phyloP scores from a whole-genome alignment of 1,284 basidiomycete species.

The Ceratobasidium sp. region DNA sequence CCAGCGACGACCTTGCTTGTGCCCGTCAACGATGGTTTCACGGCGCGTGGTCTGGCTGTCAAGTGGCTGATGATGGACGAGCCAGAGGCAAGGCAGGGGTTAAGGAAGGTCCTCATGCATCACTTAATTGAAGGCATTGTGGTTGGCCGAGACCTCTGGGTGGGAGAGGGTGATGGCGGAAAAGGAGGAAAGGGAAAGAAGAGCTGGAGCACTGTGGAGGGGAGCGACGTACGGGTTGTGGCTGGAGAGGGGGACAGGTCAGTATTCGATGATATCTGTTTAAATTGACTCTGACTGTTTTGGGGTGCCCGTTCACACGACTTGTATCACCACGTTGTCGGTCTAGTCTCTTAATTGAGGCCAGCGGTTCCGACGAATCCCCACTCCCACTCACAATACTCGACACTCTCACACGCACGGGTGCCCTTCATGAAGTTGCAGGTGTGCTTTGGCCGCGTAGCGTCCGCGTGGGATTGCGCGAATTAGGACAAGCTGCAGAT shows the following conservation, averaged over 20 bases:
- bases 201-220: constrained; percentile 51
- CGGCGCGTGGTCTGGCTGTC: constrained; percentile 75
- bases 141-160: constrained; percentile 62
- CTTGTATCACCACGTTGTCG: background rate
- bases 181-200: constrained; percentile 46
- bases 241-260: constrained; percentile 23
- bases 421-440: constrained; percentile 88
- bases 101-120: constrained; percentile 84
- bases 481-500: constrained; percentile 88
- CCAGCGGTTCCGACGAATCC: constrained; percentile 26
- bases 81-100: constrained; percentile 75
- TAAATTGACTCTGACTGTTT: background rate
- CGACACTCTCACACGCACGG: constrained; percentile 85
- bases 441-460: constrained; percentile 86
- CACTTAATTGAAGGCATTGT: constrained; percentile 82
- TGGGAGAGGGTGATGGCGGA: constrained; percentile 4
- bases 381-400: constrained; percentile 30
- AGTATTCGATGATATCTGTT: background rate
- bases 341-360: constrained; percentile 29
- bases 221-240: constrained; percentile 51
- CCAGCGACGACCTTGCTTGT: constrained; percentile 85
- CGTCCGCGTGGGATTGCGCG: constrained; percentile 84
- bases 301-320: background rate
- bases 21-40: constrained; percentile 89
- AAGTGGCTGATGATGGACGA: constrained; percentile 69